Percentiles rank a stretch among this genome's conserved stretches.
phyloP scores from a whole-genome alignment of 768 basidiomycete genomes.

The Agrocybe pediades region DNA sequence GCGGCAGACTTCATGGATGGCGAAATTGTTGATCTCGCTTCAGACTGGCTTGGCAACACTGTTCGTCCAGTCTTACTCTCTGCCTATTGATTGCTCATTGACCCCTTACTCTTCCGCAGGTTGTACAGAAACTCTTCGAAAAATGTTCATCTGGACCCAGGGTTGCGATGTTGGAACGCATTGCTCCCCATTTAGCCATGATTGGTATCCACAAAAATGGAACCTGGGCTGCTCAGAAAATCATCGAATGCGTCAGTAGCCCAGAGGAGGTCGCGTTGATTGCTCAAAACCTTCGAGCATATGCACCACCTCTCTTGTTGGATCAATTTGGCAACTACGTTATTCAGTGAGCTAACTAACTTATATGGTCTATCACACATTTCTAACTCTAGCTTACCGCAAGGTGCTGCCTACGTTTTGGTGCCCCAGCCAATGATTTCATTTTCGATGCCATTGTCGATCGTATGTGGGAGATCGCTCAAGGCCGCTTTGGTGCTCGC shows the following conservation, averaged over 20 bases:
- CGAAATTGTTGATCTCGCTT: slow-evolving; percentile 93
- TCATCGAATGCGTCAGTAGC: slow-evolving; percentile 90
- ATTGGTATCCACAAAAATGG: slow-evolving; percentile 99
- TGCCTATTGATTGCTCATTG: slow-evolving; percentile 1
- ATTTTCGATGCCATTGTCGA: slow-evolving; percentile 98
- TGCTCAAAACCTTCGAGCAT: slow-evolving; percentile 85
- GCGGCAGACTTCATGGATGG: slow-evolving; percentile 90
- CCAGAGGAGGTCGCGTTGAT: slow-evolving; percentile 87
- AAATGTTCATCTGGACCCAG: slow-evolving; percentile 77
- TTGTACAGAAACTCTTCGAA: slow-evolving; percentile 97
- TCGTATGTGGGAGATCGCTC: slow-evolving; percentile 97
- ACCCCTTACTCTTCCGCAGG: slow-evolving; percentile 39
- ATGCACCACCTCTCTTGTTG: slow-evolving; percentile 89
- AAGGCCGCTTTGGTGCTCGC: slow-evolving; percentile 96
- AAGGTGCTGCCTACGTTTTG: slow-evolving; percentile 90
- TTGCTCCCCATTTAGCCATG: slow-evolving; percentile 92
- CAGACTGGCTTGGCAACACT: slow-evolving; percentile 98
- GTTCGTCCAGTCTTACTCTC: slow-evolving; percentile 38
- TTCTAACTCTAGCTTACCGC: neutral
- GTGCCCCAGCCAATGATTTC: slow-evolving; percentile 88
- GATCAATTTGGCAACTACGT: slow-evolving; percentile 96
- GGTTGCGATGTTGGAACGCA: slow-evolving; percentile 90
- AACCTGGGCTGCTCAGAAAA: slow-evolving; percentile 99
- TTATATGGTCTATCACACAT: neutral
- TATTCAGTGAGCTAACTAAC: slow-evolving; percentile 65